Conservation (phyloP, 1,284 basidiomycete species). For the Sphagnurus paluster region DNA sequence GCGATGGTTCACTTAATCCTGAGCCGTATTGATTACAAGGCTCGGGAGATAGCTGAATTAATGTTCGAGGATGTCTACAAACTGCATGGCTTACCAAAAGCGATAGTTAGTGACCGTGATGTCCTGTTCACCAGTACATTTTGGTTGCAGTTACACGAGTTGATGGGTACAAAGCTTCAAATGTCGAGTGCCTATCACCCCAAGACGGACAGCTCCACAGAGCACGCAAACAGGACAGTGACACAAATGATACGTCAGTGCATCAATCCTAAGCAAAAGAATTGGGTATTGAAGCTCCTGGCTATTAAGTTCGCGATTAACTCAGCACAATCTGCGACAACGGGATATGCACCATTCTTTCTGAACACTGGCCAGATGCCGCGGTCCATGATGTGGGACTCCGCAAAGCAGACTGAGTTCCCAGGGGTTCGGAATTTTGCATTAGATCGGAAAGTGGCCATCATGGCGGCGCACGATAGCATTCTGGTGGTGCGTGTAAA, state of each 20-base stretch:
- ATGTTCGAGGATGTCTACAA: conserved; percentile 37
- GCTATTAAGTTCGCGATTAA: conserved; percentile 15
- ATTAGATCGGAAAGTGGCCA: conserved; percentile 21
- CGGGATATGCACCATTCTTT: conserved; percentile 33
- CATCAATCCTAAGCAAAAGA: conserved; percentile 31
- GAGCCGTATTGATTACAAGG: conserved; percentile 27
- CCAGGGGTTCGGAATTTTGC: conserved; percentile 29
- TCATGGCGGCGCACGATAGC: conserved; percentile 33
- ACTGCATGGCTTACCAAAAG: conserved; percentile 36
- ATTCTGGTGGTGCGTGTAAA: conserved; percentile 30
- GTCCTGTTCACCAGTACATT: conserved; percentile 41
- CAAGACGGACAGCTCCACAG: conserved; percentile 41
- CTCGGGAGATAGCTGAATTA: conserved; percentile 37
- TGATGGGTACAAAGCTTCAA: conserved; percentile 30
- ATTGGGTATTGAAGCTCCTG: conserved; percentile 34
- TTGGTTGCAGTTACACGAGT: conserved; percentile 37
- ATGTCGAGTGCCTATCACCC: conserved; percentile 47
- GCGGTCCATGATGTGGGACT: conserved; percentile 23
- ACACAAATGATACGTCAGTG: conserved; percentile 37
- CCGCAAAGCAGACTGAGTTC: conserved; percentile 17
- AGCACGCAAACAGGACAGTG: conserved; percentile 38
- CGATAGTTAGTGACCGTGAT: conserved; percentile 43
- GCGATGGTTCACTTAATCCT: conserved; percentile 35
- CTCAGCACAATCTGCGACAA: conserved; percentile 24
- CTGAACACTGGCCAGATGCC: conserved; percentile 31